Evolutionary conservation across 2,329 filamentous ascomycete species (phyloP).

Genomic region (Davidsoniella neocaledoniae): DNA sequence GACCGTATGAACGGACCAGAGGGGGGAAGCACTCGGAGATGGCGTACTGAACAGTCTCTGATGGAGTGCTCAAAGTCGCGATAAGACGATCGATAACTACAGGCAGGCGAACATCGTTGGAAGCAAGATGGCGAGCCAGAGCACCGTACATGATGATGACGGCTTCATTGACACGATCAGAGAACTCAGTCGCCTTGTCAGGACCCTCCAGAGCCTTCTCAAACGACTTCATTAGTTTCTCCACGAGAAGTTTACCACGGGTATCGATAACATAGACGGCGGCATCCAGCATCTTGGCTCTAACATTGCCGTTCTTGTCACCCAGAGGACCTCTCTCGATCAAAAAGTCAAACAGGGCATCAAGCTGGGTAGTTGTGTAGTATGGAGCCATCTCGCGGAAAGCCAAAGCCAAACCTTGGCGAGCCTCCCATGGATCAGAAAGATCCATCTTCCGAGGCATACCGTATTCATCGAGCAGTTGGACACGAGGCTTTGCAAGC

Average conservation of each 20-base stretch:
- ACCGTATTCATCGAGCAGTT: conserved; percentile 79
- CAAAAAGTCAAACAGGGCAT: conserved; percentile 67
- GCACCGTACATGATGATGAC: conserved; percentile 97
- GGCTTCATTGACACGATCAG: conserved; percentile 87
- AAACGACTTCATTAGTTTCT: conserved; percentile 82
- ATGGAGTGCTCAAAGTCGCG: conserved; percentile 78
- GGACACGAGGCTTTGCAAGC: conserved; percentile 64
- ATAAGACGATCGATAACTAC: conserved; percentile 76
- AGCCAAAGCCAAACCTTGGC: conserved; percentile 75
- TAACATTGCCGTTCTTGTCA: conserved; percentile 60
- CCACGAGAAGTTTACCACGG: conserved; percentile 68
- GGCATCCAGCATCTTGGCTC: conserved; percentile 82
- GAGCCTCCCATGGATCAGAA: conserved; percentile 76
- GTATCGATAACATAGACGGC: conserved; percentile 65
- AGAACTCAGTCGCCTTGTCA: conserved; percentile 62
- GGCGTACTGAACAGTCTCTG: conserved; percentile 91
- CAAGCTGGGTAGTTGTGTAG: conserved; percentile 52
- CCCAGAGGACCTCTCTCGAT: conserved; percentile 77
- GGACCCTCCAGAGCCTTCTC: conserved; percentile 75
- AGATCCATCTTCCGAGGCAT: conserved; percentile 84
- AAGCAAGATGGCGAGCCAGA: conserved; percentile 67
- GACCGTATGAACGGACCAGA: conserved; percentile 58
- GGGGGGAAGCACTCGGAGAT: conserved; percentile 89
- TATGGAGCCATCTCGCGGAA: conserved; percentile 65
- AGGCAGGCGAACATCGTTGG: conserved; percentile 75